Evolutionary conservation across 2,329 filamentous ascomycete species (phyloP), one percentile per base, ranked within the genome.

Genomic region (Exophiala lecanii-corni): DNA sequence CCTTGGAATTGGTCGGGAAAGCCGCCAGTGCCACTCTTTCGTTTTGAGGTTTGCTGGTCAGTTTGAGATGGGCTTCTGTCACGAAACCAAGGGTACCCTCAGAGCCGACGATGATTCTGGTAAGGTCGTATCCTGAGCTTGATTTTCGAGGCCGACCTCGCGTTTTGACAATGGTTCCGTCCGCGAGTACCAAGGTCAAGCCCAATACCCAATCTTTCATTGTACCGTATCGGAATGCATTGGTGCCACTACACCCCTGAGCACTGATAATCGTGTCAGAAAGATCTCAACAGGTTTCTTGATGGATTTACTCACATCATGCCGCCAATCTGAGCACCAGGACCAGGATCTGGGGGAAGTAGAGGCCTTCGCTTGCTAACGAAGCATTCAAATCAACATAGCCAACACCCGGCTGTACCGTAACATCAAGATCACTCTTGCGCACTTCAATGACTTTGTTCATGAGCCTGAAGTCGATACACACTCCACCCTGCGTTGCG

Each of bases 341-440:
- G 82, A 62, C 86, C 86, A 9, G 89, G 89, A 58, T 96, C 89
- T 10, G 94, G 81, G 89, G 89, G 60, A 95, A 94, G 68, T 95
- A 95, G 1, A 95, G 75, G 0, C 86, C 86, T 3, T 78, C 81
- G 28, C 78, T 73, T 63, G 83, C 79, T 58, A 84, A 80, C 35
- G 79, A 73, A 52, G 84, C 79, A 57, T 95, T 96, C 43, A 96
- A 68, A 41, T 85, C 80, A 75, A 94, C 89, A 88, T 89, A 96
- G n/a, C 84, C 83, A 6, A 95, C 82, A 6, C 84, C 86, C 2
- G 89, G 89, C 62, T 96, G 89, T 2, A 95, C 88, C 3, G 94
- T 85, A 37, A 94, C 74, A 56, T 95, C 89, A 84, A 95, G 87
- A 61, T 95, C 89, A 5, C 86, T 83, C 55, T 85, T 82, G 61